Conservation (phyloP, 228 moss, liverwort and hornwort genomes). For the Sphagnum fallax region DNA sequence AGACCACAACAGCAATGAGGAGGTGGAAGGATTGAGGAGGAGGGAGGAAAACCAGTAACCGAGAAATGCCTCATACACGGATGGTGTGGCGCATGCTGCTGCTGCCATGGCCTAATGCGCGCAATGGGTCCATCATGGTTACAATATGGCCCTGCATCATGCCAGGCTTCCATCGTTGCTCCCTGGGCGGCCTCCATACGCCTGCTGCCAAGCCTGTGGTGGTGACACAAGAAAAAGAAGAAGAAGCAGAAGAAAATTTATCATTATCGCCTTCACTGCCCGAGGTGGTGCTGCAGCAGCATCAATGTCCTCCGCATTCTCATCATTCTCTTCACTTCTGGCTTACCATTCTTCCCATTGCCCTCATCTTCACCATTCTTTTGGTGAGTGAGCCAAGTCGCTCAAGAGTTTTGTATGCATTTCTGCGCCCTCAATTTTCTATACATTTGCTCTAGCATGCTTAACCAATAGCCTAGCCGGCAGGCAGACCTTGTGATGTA, state of each 20-base stretch:
- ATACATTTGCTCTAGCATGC: too few relatives aligned
- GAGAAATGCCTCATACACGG: too few relatives aligned
- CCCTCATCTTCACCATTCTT: conserved; percentile 21
- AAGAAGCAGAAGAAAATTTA: too few relatives aligned
- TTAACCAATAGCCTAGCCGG: too few relatives aligned
- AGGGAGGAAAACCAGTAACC: too few relatives aligned
- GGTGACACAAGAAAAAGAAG: neutral
- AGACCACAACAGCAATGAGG: too few relatives aligned
- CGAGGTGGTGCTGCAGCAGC: conserved; percentile 6
- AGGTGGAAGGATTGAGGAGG: too few relatives aligned
- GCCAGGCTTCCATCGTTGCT: conserved; percentile 20
- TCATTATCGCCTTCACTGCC: too few relatives aligned
- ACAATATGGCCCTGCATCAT: conserved; percentile 20
- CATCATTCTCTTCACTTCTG: conserved; percentile 16
- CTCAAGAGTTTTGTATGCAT: too few relatives aligned
- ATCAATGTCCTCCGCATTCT: conserved; percentile 9
- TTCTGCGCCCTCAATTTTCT: too few relatives aligned
- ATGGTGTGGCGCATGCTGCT: conserved; percentile 18
- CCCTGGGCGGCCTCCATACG: conserved; percentile 15
- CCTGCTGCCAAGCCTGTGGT: conserved; percentile 15
- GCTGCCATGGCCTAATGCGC: conserved; percentile 20
- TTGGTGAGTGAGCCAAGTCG: conserved; percentile 11
- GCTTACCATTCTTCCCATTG: conserved; percentile 17
- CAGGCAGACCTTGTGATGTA: too few relatives aligned
- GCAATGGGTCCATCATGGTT: conserved; percentile 8